Evolutionary conservation across 2,329 filamentous ascomycete species (phyloP).

Genomic region (Ophiosphaerella korrae): DNA sequence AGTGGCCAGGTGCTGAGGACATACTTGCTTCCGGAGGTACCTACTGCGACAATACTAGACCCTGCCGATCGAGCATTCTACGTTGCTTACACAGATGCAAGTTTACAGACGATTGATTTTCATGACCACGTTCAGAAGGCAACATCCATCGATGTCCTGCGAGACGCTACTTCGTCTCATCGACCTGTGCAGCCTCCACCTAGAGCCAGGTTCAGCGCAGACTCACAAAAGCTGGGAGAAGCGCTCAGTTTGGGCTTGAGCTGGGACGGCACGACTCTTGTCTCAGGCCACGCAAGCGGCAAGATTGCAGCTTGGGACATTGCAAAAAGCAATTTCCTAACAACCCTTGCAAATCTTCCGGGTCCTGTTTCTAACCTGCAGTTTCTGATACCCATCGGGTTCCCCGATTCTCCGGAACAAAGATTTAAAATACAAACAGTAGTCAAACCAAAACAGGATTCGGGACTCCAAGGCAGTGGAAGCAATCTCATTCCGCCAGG

Average conservation of each 20-base stretch:
- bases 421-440: constrained; percentile 64
- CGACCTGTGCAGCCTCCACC: constrained; percentile 52
- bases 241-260: constrained; percentile 73
- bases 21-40: constrained; percentile 75
- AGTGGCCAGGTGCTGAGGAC: constrained; percentile 79
- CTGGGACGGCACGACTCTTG: constrained; percentile 79
- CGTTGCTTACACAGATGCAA: constrained; percentile 78
- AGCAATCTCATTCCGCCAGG: constrained; percentile 55
- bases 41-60: constrained; percentile 76
- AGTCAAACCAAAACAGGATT: constrained; percentile 78
- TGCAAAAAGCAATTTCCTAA: constrained; percentile 69
- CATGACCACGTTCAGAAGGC: constrained; percentile 57
- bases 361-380: constrained; percentile 81
- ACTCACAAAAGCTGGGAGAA: constrained; percentile 68
- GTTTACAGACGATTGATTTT: constrained; percentile 79
- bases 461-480: constrained; percentile 44
- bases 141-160: constrained; percentile 45
- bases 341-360: constrained; percentile 73
- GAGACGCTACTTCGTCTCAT: constrained; percentile 63
- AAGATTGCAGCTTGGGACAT: constrained; percentile 83
- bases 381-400: constrained; percentile 68
- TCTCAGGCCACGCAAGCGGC: constrained; percentile 82
- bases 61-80: constrained; percentile 84
- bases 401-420: constrained; percentile 41
- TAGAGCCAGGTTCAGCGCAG: constrained; percentile 53